Evolutionary conservation across 768 basidiomycete genomes (phyloP), one percentile per base, ranked within the genome.

Genomic region (Pilatotrama ljubarskyi): DNA sequence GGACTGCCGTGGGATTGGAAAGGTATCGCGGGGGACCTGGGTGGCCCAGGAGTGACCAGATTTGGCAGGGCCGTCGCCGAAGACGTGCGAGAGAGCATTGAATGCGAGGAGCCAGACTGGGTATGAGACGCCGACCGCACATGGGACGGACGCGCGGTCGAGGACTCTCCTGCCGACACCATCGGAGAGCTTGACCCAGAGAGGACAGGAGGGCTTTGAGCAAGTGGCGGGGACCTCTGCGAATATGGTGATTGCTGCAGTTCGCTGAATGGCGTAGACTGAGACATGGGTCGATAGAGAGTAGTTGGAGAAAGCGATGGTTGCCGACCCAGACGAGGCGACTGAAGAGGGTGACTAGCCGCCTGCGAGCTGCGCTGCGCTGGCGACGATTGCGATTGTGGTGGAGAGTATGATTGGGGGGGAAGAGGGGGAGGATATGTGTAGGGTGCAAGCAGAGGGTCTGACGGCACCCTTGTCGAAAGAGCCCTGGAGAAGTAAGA

Each of bases 1-100:
- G 51, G 44, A 22, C 55, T 54, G 43, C 51, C 61, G 37, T 52
- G 60, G 3, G 50, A 24, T 7, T 24, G 20, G 36, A 62, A 51
- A 67, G 35, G 54, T 37, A 61, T n/a, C 64, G 55, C 51, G 20
- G 61, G 61, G 57, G 72, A 51, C 36, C 66, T 49, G 52, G 70
- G 51, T 6, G 73, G 40, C 55, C 58, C 67, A n/a, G 64, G 53
- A 35, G 64, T 62, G 42, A 66, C 52, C 11, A 68, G 63, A 38
- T 66, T 68, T 20, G 68, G 53, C 14, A 66, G 57, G 14, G 67
- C 47, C 8, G 64, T 49, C 24, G 66, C 63, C 11, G 63, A 66
- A 25, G 61, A 58, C n/a, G 64, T 61, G 24, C 62, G 58, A 25
- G 56, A 24, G 46, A 40, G 15, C 10, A 41, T 4, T 11, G 51